phyloP scores from a whole-genome alignment of 768 basidiomycete genomes.

The Rhizopogon vinicolor region DNA sequence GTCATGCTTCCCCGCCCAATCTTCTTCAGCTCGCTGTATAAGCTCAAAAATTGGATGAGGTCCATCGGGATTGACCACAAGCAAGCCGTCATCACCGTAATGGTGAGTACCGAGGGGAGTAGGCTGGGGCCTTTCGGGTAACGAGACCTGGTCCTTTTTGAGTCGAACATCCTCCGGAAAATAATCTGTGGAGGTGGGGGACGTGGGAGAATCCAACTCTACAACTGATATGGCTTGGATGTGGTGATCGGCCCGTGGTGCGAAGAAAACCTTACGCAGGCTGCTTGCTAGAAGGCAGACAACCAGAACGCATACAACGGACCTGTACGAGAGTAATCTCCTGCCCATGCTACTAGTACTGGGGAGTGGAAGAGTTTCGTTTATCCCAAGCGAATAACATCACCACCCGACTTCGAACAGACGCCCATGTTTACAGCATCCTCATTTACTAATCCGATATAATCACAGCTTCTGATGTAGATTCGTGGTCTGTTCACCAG shows the following conservation, averaged over 20 bases:
- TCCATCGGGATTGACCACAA: slow-evolving; percentile 30
- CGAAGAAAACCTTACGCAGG: neutral
- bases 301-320: neutral
- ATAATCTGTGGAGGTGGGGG: neutral
- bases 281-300: neutral
- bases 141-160: neutral
- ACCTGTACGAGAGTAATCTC: neutral
- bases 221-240: neutral
- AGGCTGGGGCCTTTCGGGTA: neutral
- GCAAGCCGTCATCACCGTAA: slow-evolving; percentile 23
- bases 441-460: no score
- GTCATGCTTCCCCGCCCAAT: slow-evolving; percentile 31
- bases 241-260: neutral
- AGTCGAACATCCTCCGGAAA: neutral
- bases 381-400: no score
- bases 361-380: neutral
- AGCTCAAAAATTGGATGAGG: slow-evolving; percentile 43
- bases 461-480: no score
- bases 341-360: neutral
- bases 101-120: slow-evolving; percentile 13
- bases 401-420: no score
- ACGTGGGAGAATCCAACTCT: neutral
- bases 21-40: slow-evolving; percentile 29
- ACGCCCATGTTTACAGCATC: no score
- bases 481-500: no score